Conservation (phyloP, 139 green algal species). For the Tetradesmus lagerheimii region DNA sequence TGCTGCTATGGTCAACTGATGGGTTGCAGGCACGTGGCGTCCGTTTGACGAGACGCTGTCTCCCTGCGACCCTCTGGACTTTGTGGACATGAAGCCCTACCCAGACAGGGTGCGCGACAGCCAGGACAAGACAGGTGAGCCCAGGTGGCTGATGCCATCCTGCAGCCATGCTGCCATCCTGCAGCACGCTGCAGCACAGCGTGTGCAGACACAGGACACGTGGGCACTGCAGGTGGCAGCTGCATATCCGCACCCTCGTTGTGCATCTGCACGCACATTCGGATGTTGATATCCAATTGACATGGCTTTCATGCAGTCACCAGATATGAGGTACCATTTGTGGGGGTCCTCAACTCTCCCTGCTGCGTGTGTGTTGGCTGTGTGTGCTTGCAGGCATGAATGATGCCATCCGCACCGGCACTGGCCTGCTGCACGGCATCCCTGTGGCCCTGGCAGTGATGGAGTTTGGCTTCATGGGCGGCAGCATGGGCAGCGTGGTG, state of each 20-base stretch:
- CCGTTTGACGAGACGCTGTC: constrained; percentile 81
- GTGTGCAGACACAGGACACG: too few relatives aligned
- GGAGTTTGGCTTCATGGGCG: constrained; percentile 86
- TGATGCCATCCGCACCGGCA: constrained; percentile 47
- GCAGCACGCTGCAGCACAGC: too few relatives aligned
- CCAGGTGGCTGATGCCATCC: too few relatives aligned
- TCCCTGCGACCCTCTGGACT: constrained; percentile 82
- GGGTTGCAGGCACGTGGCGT: constrained; percentile 69
- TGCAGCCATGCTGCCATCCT: too few relatives aligned
- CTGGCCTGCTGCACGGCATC: constrained; percentile 81
- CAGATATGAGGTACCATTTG: too few relatives aligned
- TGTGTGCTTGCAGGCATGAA: constrained; percentile 38
- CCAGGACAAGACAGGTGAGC: constrained; percentile 55
- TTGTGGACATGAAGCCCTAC: constrained; percentile 83
- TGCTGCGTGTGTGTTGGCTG: background rate
- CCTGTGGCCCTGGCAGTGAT: constrained; percentile 80
- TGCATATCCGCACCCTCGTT: background rate
- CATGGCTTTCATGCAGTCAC: too few relatives aligned
- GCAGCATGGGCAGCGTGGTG: constrained; percentile 80
- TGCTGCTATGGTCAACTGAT: background rate
- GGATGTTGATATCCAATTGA: too few relatives aligned
- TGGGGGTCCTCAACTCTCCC: too few relatives aligned
- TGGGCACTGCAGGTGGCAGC: background rate
- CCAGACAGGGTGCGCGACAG: constrained; percentile 77
- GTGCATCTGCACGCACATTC: background rate